Percentiles rank a stretch among this genome's conserved stretches.
These are phyloP conservation scores for Beauveria pseudobassiana DNA, from an alignment of 2,329 filamentous ascomycete species.

Conservation along the genomic window DNA sequence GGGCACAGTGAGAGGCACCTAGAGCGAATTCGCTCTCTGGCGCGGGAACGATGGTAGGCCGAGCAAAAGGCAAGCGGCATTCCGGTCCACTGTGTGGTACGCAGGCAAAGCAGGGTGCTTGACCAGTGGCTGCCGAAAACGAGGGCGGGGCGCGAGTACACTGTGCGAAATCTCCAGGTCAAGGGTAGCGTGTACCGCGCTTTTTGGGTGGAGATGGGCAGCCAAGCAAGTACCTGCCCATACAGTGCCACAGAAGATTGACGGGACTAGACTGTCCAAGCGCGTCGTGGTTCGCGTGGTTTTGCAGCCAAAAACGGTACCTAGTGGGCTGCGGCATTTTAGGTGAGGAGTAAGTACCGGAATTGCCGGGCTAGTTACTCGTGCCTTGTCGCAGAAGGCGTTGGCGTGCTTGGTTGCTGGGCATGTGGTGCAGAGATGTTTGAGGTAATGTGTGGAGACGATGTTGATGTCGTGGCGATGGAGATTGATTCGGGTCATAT, in stretches of 20 bases:
- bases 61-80: neutral
- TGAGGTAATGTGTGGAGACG: conserved; percentile 1
- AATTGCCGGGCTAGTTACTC: neutral
- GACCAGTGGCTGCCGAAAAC: conserved; percentile 3
- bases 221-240: conserved; percentile 28
- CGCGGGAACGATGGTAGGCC: neutral
- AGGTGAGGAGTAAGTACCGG: conserved; percentile 6
- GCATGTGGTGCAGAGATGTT: conserved; percentile 3
- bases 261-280: conserved; percentile 12
- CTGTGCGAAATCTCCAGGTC: conserved; percentile 22
- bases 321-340: conserved; percentile 11
- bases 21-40: neutral
- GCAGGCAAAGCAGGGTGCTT: neutral
- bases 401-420: neutral
- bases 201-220: conserved; percentile 24
- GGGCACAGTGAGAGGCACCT: conserved; percentile 3
- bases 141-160: conserved; percentile 22
- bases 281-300: neutral
- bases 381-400: neutral
- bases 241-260: conserved; percentile 30
- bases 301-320: conserved; percentile 4
- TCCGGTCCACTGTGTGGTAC: conserved; percentile 2
- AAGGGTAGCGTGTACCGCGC: conserved; percentile 25
- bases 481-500: neutral
- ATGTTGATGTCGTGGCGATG: neutral